Percentiles rank a stretch among this genome's conserved stretches.
Conservation (phyloP, 148 eudicot species). For the Chenopodium quinoa region DNA sequence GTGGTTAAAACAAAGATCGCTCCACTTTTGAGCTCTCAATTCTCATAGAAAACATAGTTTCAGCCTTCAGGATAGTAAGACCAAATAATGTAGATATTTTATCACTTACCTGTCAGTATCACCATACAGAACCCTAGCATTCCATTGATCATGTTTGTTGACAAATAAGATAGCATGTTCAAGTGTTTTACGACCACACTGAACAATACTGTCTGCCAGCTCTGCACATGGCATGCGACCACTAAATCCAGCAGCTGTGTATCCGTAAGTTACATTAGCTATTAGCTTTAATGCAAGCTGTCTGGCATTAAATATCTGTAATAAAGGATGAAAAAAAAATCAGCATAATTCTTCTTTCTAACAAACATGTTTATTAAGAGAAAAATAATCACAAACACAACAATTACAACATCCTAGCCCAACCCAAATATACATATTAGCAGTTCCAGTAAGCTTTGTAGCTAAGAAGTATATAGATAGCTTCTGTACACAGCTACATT, state of each 20-base stretch:
- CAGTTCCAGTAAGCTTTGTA: not conserved
- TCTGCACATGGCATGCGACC: constrained; percentile 99
- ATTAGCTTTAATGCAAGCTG: constrained; percentile 95
- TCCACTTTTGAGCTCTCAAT: not conserved
- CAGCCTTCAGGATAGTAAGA: not conserved
- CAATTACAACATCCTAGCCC: constrained; percentile 1
- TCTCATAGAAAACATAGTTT: not conserved
- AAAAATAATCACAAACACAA: not conserved
- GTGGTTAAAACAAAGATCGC: not conserved
- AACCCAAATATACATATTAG: not conserved
- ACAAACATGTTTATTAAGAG: not conserved
- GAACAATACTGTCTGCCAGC: constrained; percentile 96
- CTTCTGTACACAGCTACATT: not conserved
- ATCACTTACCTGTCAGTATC: constrained; percentile 84
- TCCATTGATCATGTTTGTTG: constrained; percentile 68
- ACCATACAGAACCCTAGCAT: constrained; percentile 88
- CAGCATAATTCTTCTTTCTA: not conserved
- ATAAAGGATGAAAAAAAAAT: constrained; percentile 1
- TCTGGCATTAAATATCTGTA: constrained; percentile 81
- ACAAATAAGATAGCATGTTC: constrained; percentile 85
- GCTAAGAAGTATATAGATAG: not conserved
- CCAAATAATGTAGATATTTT: not conserved
- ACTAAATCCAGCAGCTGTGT: constrained; percentile 97
- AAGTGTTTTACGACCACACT: constrained; percentile 95
- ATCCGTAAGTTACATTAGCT: constrained; percentile 95